phyloP scores from a whole-genome alignment of 2,329 filamentous ascomycete species.

The Endoconidiophora laricicola region DNA sequence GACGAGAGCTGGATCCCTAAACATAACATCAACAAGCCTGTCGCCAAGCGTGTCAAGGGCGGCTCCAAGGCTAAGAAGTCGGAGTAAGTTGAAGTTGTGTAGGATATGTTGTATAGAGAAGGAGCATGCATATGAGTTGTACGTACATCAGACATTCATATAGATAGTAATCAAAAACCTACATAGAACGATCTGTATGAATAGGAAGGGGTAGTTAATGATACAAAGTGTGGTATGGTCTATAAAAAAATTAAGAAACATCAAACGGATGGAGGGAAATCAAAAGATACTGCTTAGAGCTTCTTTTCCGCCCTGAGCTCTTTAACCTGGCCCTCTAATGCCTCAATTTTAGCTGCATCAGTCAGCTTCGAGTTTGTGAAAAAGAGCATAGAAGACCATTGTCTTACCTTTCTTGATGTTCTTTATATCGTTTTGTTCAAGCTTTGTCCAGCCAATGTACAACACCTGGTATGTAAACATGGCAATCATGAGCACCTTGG shows the following conservation, averaged over 20 bases:
- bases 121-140: no score
- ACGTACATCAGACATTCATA: no score
- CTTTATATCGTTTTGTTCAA: conserved; percentile 51
- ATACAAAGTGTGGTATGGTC: not conserved
- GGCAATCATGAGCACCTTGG: conserved; percentile 58
- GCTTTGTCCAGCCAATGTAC: conserved; percentile 58
- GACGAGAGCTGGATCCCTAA: conserved; percentile 90
- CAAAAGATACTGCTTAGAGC: not conserved
- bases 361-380: not conserved
- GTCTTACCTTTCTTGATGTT: conserved; percentile 4
- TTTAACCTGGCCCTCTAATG: conserved; percentile 4
- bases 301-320: conserved; percentile 8
- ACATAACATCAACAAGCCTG: conserved; percentile 73
- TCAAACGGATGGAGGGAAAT: not conserved
- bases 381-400: not conserved
- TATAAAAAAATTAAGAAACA: not conserved
- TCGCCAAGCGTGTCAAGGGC: conserved; percentile 50
- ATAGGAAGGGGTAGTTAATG: not conserved
- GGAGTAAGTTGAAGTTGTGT: not conserved
- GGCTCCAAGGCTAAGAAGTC: conserved; percentile 29
- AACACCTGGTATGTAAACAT: conserved; percentile 63
- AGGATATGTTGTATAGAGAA: not conserved
- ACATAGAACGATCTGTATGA: not conserved
- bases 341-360: not conserved
- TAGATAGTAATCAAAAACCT: no score